Base-by-base conservation (phyloP, 2,329 filamentous ascomycete species). In the Scedosporium aurantiacum region DNA sequence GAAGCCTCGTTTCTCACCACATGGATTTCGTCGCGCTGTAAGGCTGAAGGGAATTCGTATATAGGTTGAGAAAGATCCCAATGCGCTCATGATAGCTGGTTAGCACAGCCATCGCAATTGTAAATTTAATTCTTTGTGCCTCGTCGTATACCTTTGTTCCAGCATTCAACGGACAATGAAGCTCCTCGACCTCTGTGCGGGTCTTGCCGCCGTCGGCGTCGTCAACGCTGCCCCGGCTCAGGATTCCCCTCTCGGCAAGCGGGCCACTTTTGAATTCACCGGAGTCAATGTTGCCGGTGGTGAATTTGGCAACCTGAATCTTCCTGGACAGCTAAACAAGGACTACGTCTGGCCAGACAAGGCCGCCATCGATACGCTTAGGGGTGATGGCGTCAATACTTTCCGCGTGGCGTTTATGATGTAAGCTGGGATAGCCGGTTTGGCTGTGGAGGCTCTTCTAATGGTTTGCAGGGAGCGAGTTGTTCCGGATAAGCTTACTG, bases 321-420 rank as follows among this genome's bases (percentile, higher is more conserved):
- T 83, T 45, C 85, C 86, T 0, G 86, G 86, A 18, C 69, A 70
- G 0, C 80, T 81, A 67, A 80, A 79, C 64, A 85, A 71, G 10
- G 80, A 89, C 66, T 89, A 82, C 71, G 85, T 73, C 63, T 89
- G 84, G 76, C 85, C 85, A 1, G 77, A 82, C 57, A 70, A 78
- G 16, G 70, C 73, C 3, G 69, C 77, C 10, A 78, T 83, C 52
- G 71, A 70, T 56, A 73, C 75, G 64, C 74, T 85, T 61, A 76
- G 77, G 52, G 70, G 69, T 43, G 70, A 79, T 56, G 82, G 83
- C 3, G 80, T 81, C 72, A 85, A 84, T 69, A 79, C 76, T 55
- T 84, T 85, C 75, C 80, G 82, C 28, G 73, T 85, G 3, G 72
- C 73, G 45, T 82, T 83, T 70, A 65, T 72, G 60, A 83, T 84